Evolutionary conservation across 2,329 filamentous ascomycete species (phyloP), one percentile per base, ranked within the genome.

Genomic region (Fusarium burgessii): DNA sequence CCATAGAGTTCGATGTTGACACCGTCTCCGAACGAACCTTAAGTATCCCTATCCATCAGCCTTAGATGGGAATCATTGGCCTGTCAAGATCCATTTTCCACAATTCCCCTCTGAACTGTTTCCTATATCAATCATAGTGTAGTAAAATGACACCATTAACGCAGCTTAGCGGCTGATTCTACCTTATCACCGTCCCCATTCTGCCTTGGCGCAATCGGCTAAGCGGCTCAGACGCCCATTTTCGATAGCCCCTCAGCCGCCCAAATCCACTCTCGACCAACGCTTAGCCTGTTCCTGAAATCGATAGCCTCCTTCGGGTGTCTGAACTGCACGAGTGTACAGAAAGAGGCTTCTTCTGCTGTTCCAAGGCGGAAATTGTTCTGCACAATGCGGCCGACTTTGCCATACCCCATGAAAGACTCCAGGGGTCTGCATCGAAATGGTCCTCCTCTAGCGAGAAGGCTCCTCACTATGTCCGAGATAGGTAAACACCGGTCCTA

Each of bases 271-370:
- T 58, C 46, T 41, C 29, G 47, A 36, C 40, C 58, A 36, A 62
- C 72, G 71, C 77, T 77, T 79, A 66, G 54, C 77, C 78, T 79
- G 76, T 79, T 79, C 78, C 76, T 79, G 76, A 75, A 76, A 67
- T 35, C 60, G 47, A 51, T 62, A 62, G 56, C 50, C 46, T 51
- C 56, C 50, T 45, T 65, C 45, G 58, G 20, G 54, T 54, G 10
- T 51, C 63, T 36, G 14, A 62, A 41, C 58, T 57, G 57, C 62
- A 66, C 49, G 25, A 47, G 51, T 47, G 45, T 66, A 46, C 56
- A 58, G 52, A 55, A 49, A 36, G 32, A 27, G 52, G 25, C 58
- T 62, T 58, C 51, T 40, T 38, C 32, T 47, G 41, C 45, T 62
- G 45, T 57, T 57, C 52, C 27, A 50, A 49, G 46, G 38, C 62